Evolutionary conservation across 1,284 basidiomycete species (phyloP).

Genomic region (Ganoderma leucocontextum): DNA sequence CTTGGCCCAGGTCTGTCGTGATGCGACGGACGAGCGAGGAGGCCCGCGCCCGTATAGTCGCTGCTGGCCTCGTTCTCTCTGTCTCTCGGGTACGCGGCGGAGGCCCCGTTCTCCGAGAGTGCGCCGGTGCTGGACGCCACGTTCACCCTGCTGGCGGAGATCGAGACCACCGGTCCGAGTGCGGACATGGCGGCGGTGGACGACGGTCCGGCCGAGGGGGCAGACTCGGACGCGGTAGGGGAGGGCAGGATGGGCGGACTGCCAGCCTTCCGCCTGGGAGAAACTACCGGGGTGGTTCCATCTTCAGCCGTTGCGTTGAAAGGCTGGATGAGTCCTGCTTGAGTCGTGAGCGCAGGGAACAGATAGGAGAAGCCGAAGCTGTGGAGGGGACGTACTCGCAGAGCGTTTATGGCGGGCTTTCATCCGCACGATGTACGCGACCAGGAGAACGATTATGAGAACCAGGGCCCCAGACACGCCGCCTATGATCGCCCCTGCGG

Average conservation of each 20-base stretch:
- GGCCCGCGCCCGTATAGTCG: neutral
- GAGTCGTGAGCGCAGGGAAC: neutral
- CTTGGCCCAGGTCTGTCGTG: neutral
- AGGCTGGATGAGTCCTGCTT: neutral
- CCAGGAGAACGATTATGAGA: neutral
- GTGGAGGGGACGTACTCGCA: neutral
- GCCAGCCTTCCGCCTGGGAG: neutral
- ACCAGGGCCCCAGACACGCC: neutral
- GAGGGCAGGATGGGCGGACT: neutral
- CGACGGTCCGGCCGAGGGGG: neutral
- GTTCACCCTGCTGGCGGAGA: neutral
- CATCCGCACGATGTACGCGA: constrained; percentile 1
- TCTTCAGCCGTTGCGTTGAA: neutral
- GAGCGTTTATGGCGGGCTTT: neutral
- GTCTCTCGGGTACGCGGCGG: neutral
- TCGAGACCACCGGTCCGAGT: neutral
- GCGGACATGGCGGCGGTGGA: neutral
- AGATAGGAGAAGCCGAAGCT: neutral
- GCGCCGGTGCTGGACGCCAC: neutral
- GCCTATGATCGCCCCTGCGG: neutral
- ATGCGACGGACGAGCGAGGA: neutral
- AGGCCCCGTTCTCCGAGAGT: neutral
- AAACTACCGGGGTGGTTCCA: neutral
- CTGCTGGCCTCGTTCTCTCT: neutral
- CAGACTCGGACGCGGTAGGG: neutral